Percentiles rank a stretch among this genome's conserved stretches.
phyloP scores from a whole-genome alignment of 2,329 filamentous ascomycete species.

The Colletotrichum spaethianum region DNA sequence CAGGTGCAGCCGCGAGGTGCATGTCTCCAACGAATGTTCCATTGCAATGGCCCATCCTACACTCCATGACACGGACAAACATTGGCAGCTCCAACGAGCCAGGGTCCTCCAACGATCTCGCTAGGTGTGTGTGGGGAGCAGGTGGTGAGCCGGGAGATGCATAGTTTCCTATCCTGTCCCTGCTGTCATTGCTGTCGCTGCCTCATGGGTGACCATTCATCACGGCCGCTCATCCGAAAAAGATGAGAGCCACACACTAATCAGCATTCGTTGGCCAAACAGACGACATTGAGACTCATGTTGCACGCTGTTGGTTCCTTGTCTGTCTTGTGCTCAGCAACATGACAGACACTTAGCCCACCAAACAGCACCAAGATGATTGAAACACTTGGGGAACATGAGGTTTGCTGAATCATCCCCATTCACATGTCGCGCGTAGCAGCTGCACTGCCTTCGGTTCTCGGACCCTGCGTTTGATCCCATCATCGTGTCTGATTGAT shows the following conservation, averaged over 20 bases:
- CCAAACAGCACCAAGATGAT: conserved; percentile 14
- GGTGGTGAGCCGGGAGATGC: background rate
- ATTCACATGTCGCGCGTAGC: conserved; percentile 4
- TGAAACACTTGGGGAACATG: conserved; percentile 27
- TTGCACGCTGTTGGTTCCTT: background rate
- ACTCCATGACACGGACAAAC: conserved; percentile 23
- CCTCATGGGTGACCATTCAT: background rate
- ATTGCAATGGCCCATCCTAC: background rate
- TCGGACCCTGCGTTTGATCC: background rate
- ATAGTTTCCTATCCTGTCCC: background rate
- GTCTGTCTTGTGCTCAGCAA: conserved; percentile 5
- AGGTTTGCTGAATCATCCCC: conserved; percentile 17
- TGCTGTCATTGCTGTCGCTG: background rate
- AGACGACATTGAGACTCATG: background rate
- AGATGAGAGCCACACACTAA: background rate
- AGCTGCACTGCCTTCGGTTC: background rate
- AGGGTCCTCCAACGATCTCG: background rate
- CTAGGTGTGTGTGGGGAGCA: conserved; percentile 9
- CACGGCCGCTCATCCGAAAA: background rate
- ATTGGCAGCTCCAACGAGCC: conserved; percentile 25
- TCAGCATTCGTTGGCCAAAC: background rate
- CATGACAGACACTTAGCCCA: background rate
- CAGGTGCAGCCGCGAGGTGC: background rate
- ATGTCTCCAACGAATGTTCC: background rate
- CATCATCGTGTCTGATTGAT: conserved; percentile 21